Percentiles rank a stretch among this genome's conserved stretches.
These are phyloP conservation scores for Avena eriantha DNA, from an alignment of 176 grass and related monocot species.

Conservation along the genomic window DNA sequence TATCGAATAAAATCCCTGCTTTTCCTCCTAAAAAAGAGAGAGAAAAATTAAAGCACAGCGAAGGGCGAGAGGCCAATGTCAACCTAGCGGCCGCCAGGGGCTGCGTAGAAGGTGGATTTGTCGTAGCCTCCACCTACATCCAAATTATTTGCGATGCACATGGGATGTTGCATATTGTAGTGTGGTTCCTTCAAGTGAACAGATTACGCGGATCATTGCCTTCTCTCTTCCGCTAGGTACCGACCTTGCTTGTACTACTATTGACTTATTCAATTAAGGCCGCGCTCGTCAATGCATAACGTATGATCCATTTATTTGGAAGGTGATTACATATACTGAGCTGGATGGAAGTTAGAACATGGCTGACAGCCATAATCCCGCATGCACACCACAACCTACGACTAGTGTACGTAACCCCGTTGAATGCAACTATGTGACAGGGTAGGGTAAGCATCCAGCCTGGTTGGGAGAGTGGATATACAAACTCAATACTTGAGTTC, in stretches of 20 bases:
- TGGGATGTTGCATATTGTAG: neutral
- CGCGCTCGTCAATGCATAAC: neutral
- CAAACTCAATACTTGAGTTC: too few relatives aligned
- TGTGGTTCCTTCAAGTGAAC: neutral
- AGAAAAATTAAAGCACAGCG: neutral
- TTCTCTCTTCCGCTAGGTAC: neutral
- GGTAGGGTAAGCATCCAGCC: neutral
- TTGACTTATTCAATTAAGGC: neutral
- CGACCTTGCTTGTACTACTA: too few relatives aligned
- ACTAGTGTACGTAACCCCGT: neutral
- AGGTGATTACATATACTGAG: neutral
- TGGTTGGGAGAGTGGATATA: too few relatives aligned
- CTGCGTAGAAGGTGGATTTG: slow-evolving; percentile 29
- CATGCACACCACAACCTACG: neutral
- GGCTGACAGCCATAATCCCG: neutral
- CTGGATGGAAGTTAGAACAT: neutral
- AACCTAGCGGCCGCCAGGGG: slow-evolving; percentile 13
- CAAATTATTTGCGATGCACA: slow-evolving; percentile 39
- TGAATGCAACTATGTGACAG: neutral
- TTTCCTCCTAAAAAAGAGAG: too few relatives aligned
- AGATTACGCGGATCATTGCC: neutral
- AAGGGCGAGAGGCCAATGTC: neutral
- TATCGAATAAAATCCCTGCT: too few relatives aligned
- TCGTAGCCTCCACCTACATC: slow-evolving; percentile 26
- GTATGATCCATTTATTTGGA: neutral